phyloP scores from a whole-genome alignment of 1,284 basidiomycete genomes.

The Cystobasidium slooffiae region DNA sequence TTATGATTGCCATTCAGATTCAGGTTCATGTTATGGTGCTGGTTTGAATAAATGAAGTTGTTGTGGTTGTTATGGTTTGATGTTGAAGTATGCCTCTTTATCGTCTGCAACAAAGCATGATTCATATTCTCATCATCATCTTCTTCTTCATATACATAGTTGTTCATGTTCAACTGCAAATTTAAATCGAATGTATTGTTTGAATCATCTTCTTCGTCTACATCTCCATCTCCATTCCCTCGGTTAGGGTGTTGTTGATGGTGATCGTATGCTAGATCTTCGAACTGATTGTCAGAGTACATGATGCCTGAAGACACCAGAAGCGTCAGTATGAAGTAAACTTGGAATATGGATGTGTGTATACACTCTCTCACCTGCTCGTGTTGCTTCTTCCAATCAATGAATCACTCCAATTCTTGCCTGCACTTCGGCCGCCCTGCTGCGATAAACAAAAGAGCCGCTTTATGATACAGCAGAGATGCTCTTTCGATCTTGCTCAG shows the following conservation, averaged over 20 bases:
- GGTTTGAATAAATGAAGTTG: no score
- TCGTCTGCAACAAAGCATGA: no score
- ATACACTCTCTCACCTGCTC: background rate
- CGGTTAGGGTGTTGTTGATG: background rate
- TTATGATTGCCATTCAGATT: background rate
- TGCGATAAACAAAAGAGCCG: no score
- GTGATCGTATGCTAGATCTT: constrained; percentile 24
- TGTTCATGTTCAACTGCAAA: no score
- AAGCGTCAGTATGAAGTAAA: background rate
- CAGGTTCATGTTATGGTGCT: no score
- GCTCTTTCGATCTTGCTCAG: background rate
- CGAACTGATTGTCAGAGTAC: constrained; percentile 38
- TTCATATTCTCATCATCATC: no score
- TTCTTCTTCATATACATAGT: no score
- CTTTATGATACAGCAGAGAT: background rate
- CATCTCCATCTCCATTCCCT: background rate
- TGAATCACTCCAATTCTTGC: background rate
- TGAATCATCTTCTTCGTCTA: background rate
- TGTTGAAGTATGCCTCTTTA: no score
- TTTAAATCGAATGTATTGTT: no score
- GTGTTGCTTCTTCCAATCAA: background rate
- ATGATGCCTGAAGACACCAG: constrained; percentile 4
- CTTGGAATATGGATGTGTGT: background rate
- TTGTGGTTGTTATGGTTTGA: no score
- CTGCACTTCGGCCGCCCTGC: no score